Base-by-base conservation (phyloP, 2,329 filamentous ascomycete species). In the Hypoxylon rubiginosum region DNA sequence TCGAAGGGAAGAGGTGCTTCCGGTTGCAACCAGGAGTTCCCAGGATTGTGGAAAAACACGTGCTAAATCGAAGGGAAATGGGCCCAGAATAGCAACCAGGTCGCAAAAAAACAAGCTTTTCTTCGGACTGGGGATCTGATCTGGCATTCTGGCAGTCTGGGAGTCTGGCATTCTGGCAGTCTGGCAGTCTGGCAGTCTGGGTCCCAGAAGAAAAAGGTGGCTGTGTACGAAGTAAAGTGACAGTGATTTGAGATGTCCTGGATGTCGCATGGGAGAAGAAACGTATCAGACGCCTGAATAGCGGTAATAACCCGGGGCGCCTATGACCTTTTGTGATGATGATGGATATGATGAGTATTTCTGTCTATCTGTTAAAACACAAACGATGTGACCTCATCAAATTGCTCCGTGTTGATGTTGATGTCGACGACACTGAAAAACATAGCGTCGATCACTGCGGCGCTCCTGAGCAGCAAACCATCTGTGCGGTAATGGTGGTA, bases 11-110 rank as follows among this genome's bases (percentile, higher is more conserved):
- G 53, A 24, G 32, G 36, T 21, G 48, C 53, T 65, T 69, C 67
- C 67, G 67, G 67, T 69, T 60, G 64, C 67, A 69, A 41, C 49
- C 58, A 69, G 67, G 67, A 64, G 64, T 51, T 49, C 46, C 46
- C 4, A 26, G 46, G 46, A 10, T 54, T 50, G 45, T 58, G 49
- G 48, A 58, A 30, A 26, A n/a, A 39, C 24, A 36, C 43, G 34
- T 55, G 41, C 57, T 48, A 50, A n/a, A n/a, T n/a, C n/a, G 13
- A 26, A 6, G 24, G 28, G 46, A 41, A 45, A 55, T 3, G 19
- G 30, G 15, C 53, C 49, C 34, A 45, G 21, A 57, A 49, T 53
- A 48, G 39, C 10, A 64, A 64, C 24, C 46, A 51, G 24, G 58
- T 60, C 45, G 63, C 43, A 8, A 15, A 57, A n/a, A n/a, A n/a